These are phyloP conservation scores for Rhodotorula sp. DNA, from an alignment of 1,284 basidiomycete genomes.

Conservation along the genomic window DNA sequence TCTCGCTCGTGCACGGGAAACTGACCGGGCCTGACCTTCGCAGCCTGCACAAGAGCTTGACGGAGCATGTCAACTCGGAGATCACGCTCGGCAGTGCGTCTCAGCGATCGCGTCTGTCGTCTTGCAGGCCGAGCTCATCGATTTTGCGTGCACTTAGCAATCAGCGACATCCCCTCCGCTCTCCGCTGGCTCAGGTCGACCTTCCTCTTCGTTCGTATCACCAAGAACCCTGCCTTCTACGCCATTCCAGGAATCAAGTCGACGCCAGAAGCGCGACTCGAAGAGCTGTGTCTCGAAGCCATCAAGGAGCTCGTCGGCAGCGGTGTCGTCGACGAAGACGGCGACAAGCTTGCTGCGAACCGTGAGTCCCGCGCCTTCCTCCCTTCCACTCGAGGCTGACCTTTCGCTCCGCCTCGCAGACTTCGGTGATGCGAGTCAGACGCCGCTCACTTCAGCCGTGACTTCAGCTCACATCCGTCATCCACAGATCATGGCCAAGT, in stretches of 20 bases:
- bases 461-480: background rate
- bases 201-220: constrained; percentile 78
- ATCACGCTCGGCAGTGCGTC: constrained; percentile 66
- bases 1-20: too few species aligned
- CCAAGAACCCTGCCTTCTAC: constrained; percentile 77
- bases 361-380: background rate
- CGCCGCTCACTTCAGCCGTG: too few species aligned
- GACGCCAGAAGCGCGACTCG: constrained; percentile 38
- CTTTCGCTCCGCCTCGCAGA: background rate
- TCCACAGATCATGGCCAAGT: constrained; percentile 39
- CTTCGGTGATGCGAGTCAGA: constrained; percentile 28
- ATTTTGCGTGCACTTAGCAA: constrained; percentile 51
- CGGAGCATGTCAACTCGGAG: constrained; percentile 90
- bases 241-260: constrained; percentile 44
- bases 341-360: constrained; percentile 15
- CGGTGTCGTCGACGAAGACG: constrained; percentile 32
- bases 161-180: constrained; percentile 65
- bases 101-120: background rate
- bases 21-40: background rate
- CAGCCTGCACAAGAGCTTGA: constrained; percentile 69
- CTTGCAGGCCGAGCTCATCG: too few species aligned
- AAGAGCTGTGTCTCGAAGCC: constrained; percentile 40
- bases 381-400: background rate
- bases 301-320: constrained; percentile 37
- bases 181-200: constrained; percentile 63